Evolutionary conservation across 2,329 filamentous ascomycete species (phyloP), one percentile per base, ranked within the genome.

Genomic region (Phaeosphaeriaceae sp.): DNA sequence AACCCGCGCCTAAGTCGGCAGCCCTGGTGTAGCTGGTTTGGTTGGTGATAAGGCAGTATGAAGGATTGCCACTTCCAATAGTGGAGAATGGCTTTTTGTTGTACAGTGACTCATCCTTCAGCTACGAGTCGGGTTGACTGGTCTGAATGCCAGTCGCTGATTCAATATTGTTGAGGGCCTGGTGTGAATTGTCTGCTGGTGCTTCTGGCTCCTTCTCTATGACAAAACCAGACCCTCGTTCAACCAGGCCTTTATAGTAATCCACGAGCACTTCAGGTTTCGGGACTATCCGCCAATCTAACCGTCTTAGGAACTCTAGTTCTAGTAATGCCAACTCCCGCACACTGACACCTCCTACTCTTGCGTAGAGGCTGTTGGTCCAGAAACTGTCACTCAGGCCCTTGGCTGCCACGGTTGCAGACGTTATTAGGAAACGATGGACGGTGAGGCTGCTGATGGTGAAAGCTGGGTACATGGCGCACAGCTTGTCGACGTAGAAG

Each of bases 211-310:
- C 63, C 39, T 56, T 65, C 48, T 72, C 70, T 58, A 88, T 77
- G 44, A 77, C 75, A 63, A 84, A 88, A 32, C 83, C 83, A 17
- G 82, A 79, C 46, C 80, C 84, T 58, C 85, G 75, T 49, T 85
- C 90, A 26, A 97, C 88, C 28, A 99, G 77, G 41, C 90, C 93
- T 52, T 85, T 84, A 72, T 97, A 99, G 71, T 99, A 99, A 48
- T 96, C 92, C 20, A 92, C 90, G 35, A 99, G 79, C 2, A 95
- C 88, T 70, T 97, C 94, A 1, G 94, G 92, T 66, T 95, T 92
- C 4, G 94, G 94, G 3, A 99, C 92, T 60, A 99, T 99, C 66
- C 89, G 90, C 93, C 94, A 99, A 67, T 97, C 90, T 21, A 99
- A 88, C 44, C 90, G 83, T 68, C 92, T 91, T 26, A 99, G 77